These are phyloP conservation scores for Moniliella sp. DNA, from an alignment of 1,284 basidiomycete genomes.

Conservation along the genomic window DNA sequence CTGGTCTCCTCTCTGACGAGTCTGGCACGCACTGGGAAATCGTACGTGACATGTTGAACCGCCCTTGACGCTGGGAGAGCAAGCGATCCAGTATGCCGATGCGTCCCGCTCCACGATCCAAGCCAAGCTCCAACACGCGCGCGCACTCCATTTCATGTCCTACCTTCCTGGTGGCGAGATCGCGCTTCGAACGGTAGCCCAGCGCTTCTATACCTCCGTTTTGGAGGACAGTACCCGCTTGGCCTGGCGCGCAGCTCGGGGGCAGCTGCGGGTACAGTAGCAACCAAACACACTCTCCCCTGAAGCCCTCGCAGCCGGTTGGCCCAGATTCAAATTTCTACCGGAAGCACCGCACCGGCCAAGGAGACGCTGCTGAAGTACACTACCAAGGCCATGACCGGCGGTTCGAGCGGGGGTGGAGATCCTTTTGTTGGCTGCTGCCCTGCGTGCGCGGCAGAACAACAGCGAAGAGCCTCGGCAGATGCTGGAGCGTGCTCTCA, in stretches of 20 bases:
- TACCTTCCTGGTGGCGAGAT: slow-evolving; percentile 8
- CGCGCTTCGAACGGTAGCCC: slow-evolving; percentile 11
- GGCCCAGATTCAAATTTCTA: slow-evolving; percentile 23
- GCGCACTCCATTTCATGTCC: slow-evolving; percentile 19
- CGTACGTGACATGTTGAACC: slow-evolving; percentile 8
- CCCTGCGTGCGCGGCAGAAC: slow-evolving; percentile 13
- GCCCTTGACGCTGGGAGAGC: slow-evolving; percentile 28
- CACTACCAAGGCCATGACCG: background rate
- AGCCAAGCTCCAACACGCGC: slow-evolving; percentile 20
- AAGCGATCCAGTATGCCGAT: slow-evolving; percentile 30
- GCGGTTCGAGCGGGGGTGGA: slow-evolving; percentile 11
- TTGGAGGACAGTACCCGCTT: slow-evolving; percentile 15
- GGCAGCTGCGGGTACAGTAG: slow-evolving; percentile 2
- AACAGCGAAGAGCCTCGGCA: background rate
- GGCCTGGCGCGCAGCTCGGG: slow-evolving; percentile 2
- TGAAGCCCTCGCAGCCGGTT: slow-evolving; percentile 10
- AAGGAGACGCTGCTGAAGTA: slow-evolving; percentile 12
- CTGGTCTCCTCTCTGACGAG: slow-evolving; percentile 2
- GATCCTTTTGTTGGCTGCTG: slow-evolving; percentile 17
- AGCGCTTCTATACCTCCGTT: slow-evolving; percentile 18
- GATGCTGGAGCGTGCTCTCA: slow-evolving; percentile 1
- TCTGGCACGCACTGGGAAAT: slow-evolving; percentile 1
- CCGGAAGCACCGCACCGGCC: slow-evolving; percentile 17
- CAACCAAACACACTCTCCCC: background rate
- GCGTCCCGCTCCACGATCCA: slow-evolving; percentile 13